Evolutionary conservation across 192 early-diverging fungal species (phyloP), one percentile per base, ranked within the genome.

Genomic region (Helicostylum pulchrum): DNA sequence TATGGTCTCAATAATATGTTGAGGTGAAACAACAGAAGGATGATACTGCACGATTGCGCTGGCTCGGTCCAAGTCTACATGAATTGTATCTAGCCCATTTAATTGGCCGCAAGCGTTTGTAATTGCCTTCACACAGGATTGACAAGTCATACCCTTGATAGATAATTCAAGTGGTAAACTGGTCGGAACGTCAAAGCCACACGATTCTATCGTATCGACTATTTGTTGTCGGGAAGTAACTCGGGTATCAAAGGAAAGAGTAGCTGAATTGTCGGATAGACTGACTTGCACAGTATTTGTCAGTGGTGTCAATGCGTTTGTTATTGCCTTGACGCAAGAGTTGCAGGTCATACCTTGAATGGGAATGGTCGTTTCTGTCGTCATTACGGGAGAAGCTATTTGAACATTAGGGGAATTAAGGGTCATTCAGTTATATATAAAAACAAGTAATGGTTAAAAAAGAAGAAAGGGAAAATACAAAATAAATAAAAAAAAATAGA

Each of bases 331-430:
- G 9, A 93, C 93, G 49, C 93, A 94, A 9, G 90, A 88, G 1
- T 84, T 81, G 52, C 95, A 97, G 3, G 93, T 92, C 87, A 98
- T 90, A 3, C 95, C 95, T 5, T 78, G 64, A 46, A 94, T 77
- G 23, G 81, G 69, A 69, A 51, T 63, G 34, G 70, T 65, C 42
- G 81, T 61, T 64, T 84, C 73, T 31, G 56, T 50, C 39, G 17
- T 64, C 54, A 53, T 4, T 20, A 20, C 20, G 17, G 19, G 8
- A 30, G 12, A 17, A 63, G 51, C 4, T 26, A 62, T 36, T 20
- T 15, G 11, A 52, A 49, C 47, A 50, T 11, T 9, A 32, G 20
- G 26, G 26, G 26, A 26, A 26, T 26, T 26, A 26, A 26, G 26
- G 26, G 26, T 26, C 26, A 26, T 26, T 26, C 26, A 26, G 26